Conservation (phyloP, 2,329 filamentous ascomycete genomes). For the Pochonia chlamydosporia region DNA sequence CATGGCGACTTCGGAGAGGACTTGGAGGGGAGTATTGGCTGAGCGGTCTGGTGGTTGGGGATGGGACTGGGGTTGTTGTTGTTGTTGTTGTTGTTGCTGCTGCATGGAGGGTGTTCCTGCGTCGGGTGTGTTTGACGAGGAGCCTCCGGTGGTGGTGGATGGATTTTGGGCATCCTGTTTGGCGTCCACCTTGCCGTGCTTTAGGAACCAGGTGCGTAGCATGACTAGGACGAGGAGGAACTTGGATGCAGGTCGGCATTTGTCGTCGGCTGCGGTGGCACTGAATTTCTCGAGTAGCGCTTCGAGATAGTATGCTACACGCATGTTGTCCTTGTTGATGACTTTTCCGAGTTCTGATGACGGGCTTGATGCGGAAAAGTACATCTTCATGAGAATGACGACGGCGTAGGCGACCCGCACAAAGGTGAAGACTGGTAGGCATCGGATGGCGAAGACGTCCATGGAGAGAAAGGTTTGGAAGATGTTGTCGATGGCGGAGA, state of each 20-base stretch:
- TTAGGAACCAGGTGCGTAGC: constrained; percentile 63
- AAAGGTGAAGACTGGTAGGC: constrained; percentile 64
- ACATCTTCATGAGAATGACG: constrained; percentile 69
- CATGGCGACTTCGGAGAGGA: constrained; percentile 53
- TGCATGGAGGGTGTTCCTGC: constrained; percentile 8
- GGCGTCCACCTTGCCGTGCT: constrained; percentile 32
- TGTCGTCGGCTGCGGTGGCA: constrained; percentile 55
- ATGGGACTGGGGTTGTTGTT: background rate
- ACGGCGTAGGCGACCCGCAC: constrained; percentile 67
- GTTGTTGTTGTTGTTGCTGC: constrained; percentile 11
- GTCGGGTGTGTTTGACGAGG: constrained; percentile 3
- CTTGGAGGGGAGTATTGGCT: constrained; percentile 48
- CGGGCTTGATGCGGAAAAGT: constrained; percentile 59
- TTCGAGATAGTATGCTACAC: constrained; percentile 61
- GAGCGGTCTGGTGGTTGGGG: constrained; percentile 10
- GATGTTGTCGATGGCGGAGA: constrained; percentile 60
- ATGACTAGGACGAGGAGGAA: constrained; percentile 66
- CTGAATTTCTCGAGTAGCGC: constrained; percentile 64
- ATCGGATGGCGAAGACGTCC: constrained; percentile 52
- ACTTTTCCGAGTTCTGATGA: constrained; percentile 63
- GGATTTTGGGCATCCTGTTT: constrained; percentile 1
- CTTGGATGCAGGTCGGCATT: constrained; percentile 60
- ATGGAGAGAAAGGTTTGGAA: constrained; percentile 61
- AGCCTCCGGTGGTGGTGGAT: too few relatives aligned
- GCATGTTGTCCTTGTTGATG: constrained; percentile 62